Conservation (phyloP, 129 eudicot species). For the Erigeron canadensis region DNA sequence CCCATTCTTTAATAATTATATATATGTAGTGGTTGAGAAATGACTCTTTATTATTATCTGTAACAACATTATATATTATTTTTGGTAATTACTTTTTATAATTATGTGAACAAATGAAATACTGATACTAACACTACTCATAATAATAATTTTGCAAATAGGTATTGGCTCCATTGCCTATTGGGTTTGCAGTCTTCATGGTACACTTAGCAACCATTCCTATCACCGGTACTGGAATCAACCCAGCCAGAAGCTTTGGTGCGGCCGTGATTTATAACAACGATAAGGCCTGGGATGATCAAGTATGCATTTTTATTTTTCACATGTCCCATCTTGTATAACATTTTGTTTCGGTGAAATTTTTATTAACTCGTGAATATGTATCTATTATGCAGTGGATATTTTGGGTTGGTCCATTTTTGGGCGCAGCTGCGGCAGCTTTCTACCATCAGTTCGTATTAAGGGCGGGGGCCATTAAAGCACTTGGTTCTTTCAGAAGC, state of each 20-base stretch:
- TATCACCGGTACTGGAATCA: constrained; percentile 61
- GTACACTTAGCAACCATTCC: constrained; percentile 67
- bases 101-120: neutral
- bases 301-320: constrained; percentile 21
- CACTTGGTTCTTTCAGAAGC: constrained; percentile 81
- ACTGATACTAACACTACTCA: neutral
- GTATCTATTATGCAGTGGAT: constrained; percentile 51
- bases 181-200: constrained; percentile 67
- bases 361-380: neutral
- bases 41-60: constrained; percentile 28
- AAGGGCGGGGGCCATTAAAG: constrained; percentile 68
- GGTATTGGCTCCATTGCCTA: constrained; percentile 74
- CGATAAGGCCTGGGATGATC: constrained; percentile 63
- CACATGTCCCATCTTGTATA: neutral
- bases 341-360: neutral
- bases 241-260: constrained; percentile 67
- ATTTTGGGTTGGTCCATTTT: constrained; percentile 78
- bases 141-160: constrained; percentile 7
- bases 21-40: constrained; percentile 26
- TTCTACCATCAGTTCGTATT: constrained; percentile 73
- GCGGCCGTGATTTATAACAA: constrained; percentile 58
- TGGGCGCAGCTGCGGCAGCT: constrained; percentile 76
- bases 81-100: neutral
- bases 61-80: neutral
- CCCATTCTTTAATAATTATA: neutral